These are phyloP conservation scores for Umbelopsis isabellina DNA, from an alignment of 192 early-diverging fungal species.

Conservation along the genomic window DNA sequence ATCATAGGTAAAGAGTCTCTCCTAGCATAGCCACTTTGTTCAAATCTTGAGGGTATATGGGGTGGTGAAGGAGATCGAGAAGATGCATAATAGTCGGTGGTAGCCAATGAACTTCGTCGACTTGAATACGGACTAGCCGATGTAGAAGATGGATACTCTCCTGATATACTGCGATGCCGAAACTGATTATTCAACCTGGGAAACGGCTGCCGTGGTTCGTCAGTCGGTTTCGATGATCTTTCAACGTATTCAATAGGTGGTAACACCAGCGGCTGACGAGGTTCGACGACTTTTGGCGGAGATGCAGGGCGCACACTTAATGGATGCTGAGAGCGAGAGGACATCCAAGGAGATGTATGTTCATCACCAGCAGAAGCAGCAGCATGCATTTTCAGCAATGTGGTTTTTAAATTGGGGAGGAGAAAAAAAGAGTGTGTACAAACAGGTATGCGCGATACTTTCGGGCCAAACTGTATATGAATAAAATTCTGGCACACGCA, in stretches of 20 bases:
- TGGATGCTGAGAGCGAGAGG: constrained; percentile 19
- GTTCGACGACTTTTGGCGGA: constrained; percentile 18
- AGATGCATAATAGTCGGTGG: constrained; percentile 23
- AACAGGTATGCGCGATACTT: not conserved
- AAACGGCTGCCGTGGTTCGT: constrained; percentile 6
- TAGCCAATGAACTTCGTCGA: constrained; percentile 15
- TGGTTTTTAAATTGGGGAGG: not conserved
- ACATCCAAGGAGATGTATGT: constrained; percentile 8
- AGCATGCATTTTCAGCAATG: constrained; percentile 6
- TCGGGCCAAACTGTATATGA: not conserved
- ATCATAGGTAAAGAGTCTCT: constrained; percentile 14
- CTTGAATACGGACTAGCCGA: constrained; percentile 10
- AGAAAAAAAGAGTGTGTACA: not conserved
- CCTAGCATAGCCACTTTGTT: constrained; percentile 15
- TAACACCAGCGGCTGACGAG: constrained; percentile 6
- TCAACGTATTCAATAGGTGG: constrained; percentile 20
- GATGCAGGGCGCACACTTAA: constrained; percentile 12
- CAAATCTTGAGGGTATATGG: constrained; percentile 14
- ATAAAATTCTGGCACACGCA: not conserved
- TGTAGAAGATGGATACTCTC: constrained; percentile 19
- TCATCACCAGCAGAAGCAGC: constrained; percentile 9
- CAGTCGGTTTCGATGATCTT: not conserved
- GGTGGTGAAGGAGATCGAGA: constrained; percentile 18
- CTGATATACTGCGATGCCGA: constrained; percentile 13
- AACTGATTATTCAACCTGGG: constrained; percentile 3